Evolutionary conservation across 495 filamentous ascomycete species (phyloP), one percentile per base, ranked within the genome.

Genomic region (Tuber indicum): DNA sequence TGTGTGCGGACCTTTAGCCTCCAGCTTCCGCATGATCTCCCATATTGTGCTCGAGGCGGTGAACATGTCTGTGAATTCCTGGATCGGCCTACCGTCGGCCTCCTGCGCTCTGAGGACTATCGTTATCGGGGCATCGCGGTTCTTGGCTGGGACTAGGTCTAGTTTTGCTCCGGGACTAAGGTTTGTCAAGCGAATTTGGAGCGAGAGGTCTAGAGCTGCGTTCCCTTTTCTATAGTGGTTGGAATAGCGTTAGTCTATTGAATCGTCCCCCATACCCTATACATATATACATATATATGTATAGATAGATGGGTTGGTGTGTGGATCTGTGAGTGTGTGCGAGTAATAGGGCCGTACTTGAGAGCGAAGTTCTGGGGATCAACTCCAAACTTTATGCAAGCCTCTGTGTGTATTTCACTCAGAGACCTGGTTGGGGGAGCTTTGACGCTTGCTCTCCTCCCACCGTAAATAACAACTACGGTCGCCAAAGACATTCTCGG

Each of bases 11-110:
- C 88, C 87, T n/a, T 77, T 87, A 72, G 87, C 89, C 85, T 99
- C 96, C 81, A 98, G 97, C 81, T 92, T 92, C 72, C 95, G 92
- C 70, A 98, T 84, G 39, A 98, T 86, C 72, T 91, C 86, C 96
- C 96, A 99, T 82, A 98, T 81, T 21, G 92, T 91, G 46, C 92
- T 94, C 75, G 91, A 91, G 83, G 91, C 94, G 1, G 94, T 88
- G 71, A 97, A 91, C 83, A 96, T 96, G 81, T 96, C 91, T 44
- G 88, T 88, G 75, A 96, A 85, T 39, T 95, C 91, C 69, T 87
- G 87, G 75, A 87, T 86, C 8, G 88, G 88, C 82, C 92, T 92
- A 7, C 88, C 87, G 41, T 90, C 87, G 12, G 58, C 58, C 32
- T 66, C 58, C 42, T 92, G 91, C 19, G 97, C 86, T 82, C 97